These are phyloP conservation scores for Anaeramoeba ignava DNA, from an alignment of 78 protist genomes.

Conservation along the genomic window DNA sequence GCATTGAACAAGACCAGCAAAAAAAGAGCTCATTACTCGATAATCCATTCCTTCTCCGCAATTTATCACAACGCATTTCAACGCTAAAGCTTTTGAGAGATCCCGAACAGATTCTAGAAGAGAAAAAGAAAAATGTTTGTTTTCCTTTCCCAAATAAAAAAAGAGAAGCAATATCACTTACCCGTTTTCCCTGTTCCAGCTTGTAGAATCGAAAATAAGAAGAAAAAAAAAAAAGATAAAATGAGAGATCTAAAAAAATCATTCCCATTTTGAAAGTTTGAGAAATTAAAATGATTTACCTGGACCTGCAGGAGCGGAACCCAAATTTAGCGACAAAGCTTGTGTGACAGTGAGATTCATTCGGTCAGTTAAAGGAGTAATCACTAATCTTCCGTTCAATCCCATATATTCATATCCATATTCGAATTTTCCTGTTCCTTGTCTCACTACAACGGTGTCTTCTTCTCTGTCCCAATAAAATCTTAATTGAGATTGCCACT, in stretches of 20 bases:
- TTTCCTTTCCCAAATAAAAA: no score
- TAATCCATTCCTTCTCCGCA: slow-evolving; percentile 72
- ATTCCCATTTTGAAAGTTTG: slow-evolving; percentile 70
- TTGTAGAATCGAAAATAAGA: slow-evolving; percentile 33
- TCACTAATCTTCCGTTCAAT: slow-evolving; percentile 66
- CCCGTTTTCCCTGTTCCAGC: slow-evolving; percentile 95
- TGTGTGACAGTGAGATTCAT: slow-evolving; percentile 51
- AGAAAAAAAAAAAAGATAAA: neutral
- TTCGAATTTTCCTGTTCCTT: slow-evolving; percentile 60
- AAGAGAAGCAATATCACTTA: no score
- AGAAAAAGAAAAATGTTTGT: no score
- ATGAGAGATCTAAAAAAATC: neutral
- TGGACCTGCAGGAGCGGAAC: no score
- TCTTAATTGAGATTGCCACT: slow-evolving; percentile 80
- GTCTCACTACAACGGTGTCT: slow-evolving; percentile 43
- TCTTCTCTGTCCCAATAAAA: slow-evolving; percentile 57
- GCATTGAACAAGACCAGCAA: slow-evolving; percentile 66
- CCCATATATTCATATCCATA: slow-evolving; percentile 85
- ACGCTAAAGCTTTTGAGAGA: slow-evolving; percentile 63
- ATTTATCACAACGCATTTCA: slow-evolving; percentile 59
- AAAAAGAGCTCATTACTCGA: slow-evolving; percentile 45
- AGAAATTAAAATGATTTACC: neutral
- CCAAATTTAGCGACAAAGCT: slow-evolving; percentile 51
- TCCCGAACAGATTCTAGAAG: slow-evolving; percentile 86
- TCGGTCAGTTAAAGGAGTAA: slow-evolving; percentile 84